These are phyloP conservation scores for Arthrobotrys entomopaga DNA, from an alignment of 2,329 filamentous ascomycete genomes.

Conservation along the genomic window DNA sequence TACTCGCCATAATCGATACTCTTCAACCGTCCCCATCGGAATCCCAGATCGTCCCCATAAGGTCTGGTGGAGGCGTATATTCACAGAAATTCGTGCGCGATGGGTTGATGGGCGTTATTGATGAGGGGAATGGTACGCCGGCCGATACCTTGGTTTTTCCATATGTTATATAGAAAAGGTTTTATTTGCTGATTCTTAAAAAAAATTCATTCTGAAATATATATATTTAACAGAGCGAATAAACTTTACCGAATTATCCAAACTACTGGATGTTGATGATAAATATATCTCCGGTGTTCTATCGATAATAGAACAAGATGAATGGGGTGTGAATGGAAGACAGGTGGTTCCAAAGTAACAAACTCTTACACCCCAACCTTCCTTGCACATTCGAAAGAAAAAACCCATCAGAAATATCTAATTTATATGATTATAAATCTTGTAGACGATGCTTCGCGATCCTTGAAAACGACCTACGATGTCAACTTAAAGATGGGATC, in stretches of 20 bases:
- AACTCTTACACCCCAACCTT: slow-evolving; percentile 3
- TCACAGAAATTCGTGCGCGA: slow-evolving; percentile 21
- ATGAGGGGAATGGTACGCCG: slow-evolving; percentile 20
- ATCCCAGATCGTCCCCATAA: slow-evolving; percentile 29
- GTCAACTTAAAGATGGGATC: slow-evolving; percentile 43
- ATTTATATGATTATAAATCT: slow-evolving; percentile 23
- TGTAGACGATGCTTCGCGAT: slow-evolving; percentile 35
- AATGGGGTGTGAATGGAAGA: slow-evolving; percentile 40
- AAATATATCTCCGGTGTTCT: slow-evolving; percentile 23
- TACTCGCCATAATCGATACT: slow-evolving; percentile 23
- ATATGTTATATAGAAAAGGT: too few species aligned
- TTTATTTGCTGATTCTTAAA: too few species aligned
- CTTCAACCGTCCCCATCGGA: slow-evolving; percentile 10
- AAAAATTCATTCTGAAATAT: too few species aligned
- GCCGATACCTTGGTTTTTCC: not conserved
- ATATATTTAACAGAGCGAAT: slow-evolving; percentile 37
- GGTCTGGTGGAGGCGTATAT: slow-evolving; percentile 34
- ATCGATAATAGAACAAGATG: slow-evolving; percentile 17
- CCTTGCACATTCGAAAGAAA: not conserved
- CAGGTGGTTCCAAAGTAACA: slow-evolving; percentile 45
- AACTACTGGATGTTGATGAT: slow-evolving; percentile 36
- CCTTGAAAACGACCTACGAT: slow-evolving; percentile 53
- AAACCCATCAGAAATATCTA: too few species aligned
- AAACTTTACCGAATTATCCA: slow-evolving; percentile 19
- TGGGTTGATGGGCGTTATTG: slow-evolving; percentile 23